Evolutionary conservation across 768 basidiomycete genomes (phyloP).

Genomic region (Lyophyllum decastes): DNA sequence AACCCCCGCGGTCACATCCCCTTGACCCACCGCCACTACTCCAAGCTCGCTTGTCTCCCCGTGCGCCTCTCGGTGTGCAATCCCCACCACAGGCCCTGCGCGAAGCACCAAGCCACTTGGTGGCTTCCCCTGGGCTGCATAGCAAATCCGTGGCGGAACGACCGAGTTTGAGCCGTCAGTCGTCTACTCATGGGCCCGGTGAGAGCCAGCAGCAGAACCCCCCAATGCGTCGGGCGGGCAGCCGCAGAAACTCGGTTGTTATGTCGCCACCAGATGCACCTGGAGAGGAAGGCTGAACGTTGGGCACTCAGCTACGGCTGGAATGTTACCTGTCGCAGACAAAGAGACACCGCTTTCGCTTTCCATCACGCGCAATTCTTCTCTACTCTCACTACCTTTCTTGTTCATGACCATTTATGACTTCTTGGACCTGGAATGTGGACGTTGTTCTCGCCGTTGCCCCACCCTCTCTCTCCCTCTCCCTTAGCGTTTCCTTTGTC

Average conservation of each 20-base stretch:
- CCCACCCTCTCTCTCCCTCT: not conserved
- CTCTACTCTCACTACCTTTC: constrained; percentile 7
- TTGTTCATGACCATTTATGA: constrained; percentile 16
- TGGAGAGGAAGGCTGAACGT: constrained; percentile 16
- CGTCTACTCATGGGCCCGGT: constrained; percentile 17
- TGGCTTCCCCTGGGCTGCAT: constrained; percentile 21
- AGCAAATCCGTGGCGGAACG: constrained; percentile 24
- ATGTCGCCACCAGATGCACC: constrained; percentile 34
- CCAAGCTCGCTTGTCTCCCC: constrained; percentile 10
- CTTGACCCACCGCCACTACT: constrained; percentile 27
- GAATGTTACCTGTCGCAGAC: not conserved
- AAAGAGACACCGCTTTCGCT: not conserved
- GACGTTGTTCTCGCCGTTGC: constrained; percentile 11
- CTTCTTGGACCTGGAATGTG: constrained; percentile 12
- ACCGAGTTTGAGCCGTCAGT: constrained; percentile 25
- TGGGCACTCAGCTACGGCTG: constrained; percentile 6
- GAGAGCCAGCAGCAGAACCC: constrained; percentile 7
- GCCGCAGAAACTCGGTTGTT: constrained; percentile 37
- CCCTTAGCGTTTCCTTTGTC: not conserved
- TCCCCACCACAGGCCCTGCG: constrained; percentile 36
- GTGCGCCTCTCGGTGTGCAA: constrained; percentile 25
- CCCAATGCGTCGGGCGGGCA: constrained; percentile 24
- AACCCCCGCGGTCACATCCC: constrained; percentile 37
- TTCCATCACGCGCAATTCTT: constrained; percentile 5
- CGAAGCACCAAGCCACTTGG: constrained; percentile 25